These are phyloP conservation scores for Physocladia obscura DNA, from an alignment of 192 early-diverging fungal genomes.

Conservation along the genomic window DNA sequence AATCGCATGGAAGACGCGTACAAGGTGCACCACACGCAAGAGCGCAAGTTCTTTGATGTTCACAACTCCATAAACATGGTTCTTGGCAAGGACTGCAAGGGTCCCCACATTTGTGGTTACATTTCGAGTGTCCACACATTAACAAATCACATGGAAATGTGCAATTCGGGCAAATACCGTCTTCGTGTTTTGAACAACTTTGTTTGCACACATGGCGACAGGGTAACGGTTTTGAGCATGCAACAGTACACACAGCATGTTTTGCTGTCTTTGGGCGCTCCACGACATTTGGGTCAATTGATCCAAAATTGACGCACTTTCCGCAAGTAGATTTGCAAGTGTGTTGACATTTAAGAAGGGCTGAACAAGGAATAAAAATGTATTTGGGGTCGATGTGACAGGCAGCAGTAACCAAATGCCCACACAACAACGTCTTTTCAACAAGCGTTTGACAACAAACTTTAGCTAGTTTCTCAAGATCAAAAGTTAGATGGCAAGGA, in stretches of 20 bases:
- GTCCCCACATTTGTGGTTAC: slow-evolving; percentile 35
- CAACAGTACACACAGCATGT: slow-evolving; percentile 3
- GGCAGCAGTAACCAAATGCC: slow-evolving; percentile 33
- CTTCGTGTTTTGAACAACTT: slow-evolving; percentile 6
- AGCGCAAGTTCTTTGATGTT: slow-evolving; percentile 46
- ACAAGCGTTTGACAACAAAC: background rate
- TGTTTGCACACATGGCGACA: slow-evolving; percentile 41
- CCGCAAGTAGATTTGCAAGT: slow-evolving; percentile 38
- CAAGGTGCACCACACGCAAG: slow-evolving; percentile 60
- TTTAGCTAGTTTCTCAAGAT: background rate
- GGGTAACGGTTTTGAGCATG: slow-evolving; percentile 34
- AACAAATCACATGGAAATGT: slow-evolving; percentile 30
- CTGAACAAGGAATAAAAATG: background rate
- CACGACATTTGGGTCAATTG: background rate
- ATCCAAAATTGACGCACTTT: slow-evolving; percentile 39
- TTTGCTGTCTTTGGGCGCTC: background rate
- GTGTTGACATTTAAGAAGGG: slow-evolving; percentile 42
- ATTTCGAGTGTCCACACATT: slow-evolving; percentile 43
- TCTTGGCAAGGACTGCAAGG: slow-evolving; percentile 49
- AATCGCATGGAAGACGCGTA: slow-evolving; percentile 56
- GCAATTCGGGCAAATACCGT: slow-evolving; percentile 46
- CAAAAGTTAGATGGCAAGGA: slow-evolving; percentile 9
- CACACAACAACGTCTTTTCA: slow-evolving; percentile 41
- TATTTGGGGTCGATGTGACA: slow-evolving; percentile 22
- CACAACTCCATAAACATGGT: slow-evolving; percentile 52